Conservation (phyloP, 306 rosid species). For the Medicago arabica region DNA sequence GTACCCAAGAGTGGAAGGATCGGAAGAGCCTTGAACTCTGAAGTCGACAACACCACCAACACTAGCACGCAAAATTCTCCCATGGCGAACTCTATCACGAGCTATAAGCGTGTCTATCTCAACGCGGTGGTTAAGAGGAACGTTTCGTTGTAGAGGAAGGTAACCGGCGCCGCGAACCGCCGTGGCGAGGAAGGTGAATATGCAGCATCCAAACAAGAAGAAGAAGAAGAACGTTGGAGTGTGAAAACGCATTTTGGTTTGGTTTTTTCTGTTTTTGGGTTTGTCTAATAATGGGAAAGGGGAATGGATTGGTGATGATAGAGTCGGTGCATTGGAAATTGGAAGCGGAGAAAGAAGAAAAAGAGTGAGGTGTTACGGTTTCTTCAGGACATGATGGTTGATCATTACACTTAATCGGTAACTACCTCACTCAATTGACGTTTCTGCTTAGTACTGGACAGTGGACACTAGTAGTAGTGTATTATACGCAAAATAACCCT, state of each 20-base stretch:
- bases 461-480: too few relatives aligned
- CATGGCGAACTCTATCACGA: neutral
- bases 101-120: neutral
- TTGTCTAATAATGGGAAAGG: neutral
- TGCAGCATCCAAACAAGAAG: neutral
- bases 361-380: constrained; percentile 1
- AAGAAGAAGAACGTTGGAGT: neutral
- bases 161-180: neutral
- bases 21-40: neutral
- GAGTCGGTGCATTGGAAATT: neutral
- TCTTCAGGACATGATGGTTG: constrained; percentile 3
- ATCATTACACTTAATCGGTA: neutral
- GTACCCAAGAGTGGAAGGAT: neutral
- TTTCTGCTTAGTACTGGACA: too few relatives aligned
- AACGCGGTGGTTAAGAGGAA: neutral
- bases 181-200: neutral
- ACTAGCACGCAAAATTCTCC: neutral
- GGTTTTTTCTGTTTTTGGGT: neutral
- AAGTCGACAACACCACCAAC: constrained; percentile 13
- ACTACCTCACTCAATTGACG: neutral
- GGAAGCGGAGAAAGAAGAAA: neutral
- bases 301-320: constrained; percentile 3
- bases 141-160: neutral
- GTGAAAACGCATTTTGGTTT: neutral
- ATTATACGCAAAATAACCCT: too few relatives aligned